A percentile compares a stretch with the other conserved stretches of the same genome.
Conservation (phyloP, 805 yeast species). For the Yamadazyma scolyti region DNA sequence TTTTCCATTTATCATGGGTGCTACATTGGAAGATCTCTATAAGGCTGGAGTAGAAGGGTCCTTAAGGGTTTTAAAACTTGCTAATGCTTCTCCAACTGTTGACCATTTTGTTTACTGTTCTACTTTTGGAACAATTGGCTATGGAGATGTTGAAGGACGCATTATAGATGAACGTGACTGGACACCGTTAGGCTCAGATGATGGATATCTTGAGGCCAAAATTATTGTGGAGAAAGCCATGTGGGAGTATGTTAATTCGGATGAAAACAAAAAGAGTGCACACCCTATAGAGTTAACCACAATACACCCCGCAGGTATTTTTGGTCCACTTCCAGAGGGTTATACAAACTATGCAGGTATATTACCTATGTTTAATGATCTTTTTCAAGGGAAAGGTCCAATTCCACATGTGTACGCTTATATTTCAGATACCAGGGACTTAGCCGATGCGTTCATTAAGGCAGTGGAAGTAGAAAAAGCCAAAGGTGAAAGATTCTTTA, state of each 20-base stretch:
- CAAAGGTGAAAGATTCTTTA: slow-evolving; percentile 6
- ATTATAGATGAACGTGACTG: slow-evolving; percentile 2
- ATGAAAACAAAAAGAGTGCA: slow-evolving; percentile 3
- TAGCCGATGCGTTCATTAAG: slow-evolving; percentile 3
- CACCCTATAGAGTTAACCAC: slow-evolving; percentile 3
- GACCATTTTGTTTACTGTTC: slow-evolving; percentile 3
- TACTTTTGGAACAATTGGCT: slow-evolving; percentile 2
- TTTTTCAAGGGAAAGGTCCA: not conserved
- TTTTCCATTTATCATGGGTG: slow-evolving; percentile 5
- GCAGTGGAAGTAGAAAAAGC: slow-evolving; percentile 1
- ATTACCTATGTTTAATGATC: not conserved
- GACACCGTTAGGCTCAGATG: not conserved
- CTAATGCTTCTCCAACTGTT: slow-evolving; percentile 3
- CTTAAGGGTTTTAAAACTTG: slow-evolving; percentile 3
- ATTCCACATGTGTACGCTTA: not conserved
- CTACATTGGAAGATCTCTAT: slow-evolving; percentile 1
- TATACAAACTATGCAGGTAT: slow-evolving; percentile 2
- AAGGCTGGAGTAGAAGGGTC: slow-evolving; percentile 4
- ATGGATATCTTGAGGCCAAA: slow-evolving; percentile 7
- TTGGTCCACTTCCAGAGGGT: slow-evolving; percentile 8
- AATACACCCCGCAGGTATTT: slow-evolving; percentile 6
- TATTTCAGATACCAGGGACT: slow-evolving; percentile 5
- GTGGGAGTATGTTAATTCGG: slow-evolving; percentile 9
- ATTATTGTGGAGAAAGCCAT: slow-evolving; percentile 6
- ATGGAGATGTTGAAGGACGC: slow-evolving; percentile 1